Evolutionary conservation across 2,329 filamentous ascomycete genomes (phyloP), one percentile per base, ranked within the genome.

Genomic region (Diaporthe sp.): DNA sequence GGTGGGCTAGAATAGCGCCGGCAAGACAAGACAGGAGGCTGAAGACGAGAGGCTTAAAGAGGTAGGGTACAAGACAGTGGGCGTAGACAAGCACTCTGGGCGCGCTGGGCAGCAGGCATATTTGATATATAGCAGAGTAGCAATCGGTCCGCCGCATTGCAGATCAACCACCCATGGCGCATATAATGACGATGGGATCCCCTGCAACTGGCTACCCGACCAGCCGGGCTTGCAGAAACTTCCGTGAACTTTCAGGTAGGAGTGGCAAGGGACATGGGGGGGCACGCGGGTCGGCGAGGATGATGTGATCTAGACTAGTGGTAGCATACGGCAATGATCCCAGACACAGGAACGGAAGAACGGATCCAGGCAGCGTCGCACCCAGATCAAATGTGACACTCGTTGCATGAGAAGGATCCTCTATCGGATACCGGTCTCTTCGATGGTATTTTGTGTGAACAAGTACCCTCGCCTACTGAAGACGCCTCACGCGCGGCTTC

Each of bases 251-350:
- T 42, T 42, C 57, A 61, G 47, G 70, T 64, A 30, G 25, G 38
- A 66, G 66, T 74, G 72, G 74, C 71, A 74, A 75, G 71, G 72
- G 60, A 54, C 54, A 47, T 54, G 71, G 69, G 50, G 50, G 33
- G 52, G 50, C 66, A 55, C 66, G 72, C 70, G 71, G 60, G 67
- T 52, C 13, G 45, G 19, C n/a, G 42, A 52, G 54, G 45, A 76
- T 76, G 74, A 25, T 76, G 74, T 76, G 74, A 76, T 76, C 35
- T 17, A 35, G 72, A 50, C 74, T 76, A 76, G 66, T 54, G 60
- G 72, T 61, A 69, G 66, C 61, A 76, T 58, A 74, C 52, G 58
- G 50, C 71, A 70, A 61, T 30, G 40, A 35, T 57, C 60, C 57
- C 47, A 61, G 45, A 38, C n/a, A 54, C 47, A 68, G 47, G 47